Conservation (phyloP, 129 eudicot genomes). For the Ambrosia artemisiifolia region DNA sequence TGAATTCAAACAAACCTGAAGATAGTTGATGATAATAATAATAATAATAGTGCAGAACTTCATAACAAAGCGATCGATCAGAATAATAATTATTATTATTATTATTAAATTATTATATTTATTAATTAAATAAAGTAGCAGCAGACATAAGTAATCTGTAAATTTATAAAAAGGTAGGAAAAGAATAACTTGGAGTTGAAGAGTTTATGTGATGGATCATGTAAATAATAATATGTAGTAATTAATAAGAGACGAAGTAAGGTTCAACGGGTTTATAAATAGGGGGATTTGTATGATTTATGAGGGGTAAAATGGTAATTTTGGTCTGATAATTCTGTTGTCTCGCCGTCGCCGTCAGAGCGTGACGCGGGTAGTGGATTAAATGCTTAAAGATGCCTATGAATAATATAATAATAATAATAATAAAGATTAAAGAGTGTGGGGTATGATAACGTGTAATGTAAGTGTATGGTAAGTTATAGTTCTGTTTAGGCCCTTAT, state of each 20-base stretch:
- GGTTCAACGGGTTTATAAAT: background rate
- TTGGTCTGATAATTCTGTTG: constrained; percentile 3
- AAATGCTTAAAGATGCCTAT: constrained; percentile 30
- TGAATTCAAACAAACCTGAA: constrained; percentile 12
- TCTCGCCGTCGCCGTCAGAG: constrained; percentile 28
- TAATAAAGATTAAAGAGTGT: constrained; percentile 6
- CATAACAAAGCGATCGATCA: constrained; percentile 47
- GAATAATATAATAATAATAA: too few species aligned
- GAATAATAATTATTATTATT: background rate
- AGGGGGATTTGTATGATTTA: background rate
- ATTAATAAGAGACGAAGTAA: constrained; percentile 20
- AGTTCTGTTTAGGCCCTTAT: background rate
- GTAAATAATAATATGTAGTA: constrained; percentile 15
- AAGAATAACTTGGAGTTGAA: constrained; percentile 29
- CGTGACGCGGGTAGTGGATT: constrained; percentile 3
- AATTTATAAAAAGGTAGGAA: too few species aligned
- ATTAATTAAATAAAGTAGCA: background rate
- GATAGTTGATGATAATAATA: constrained; percentile 26
- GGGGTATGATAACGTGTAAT: background rate
- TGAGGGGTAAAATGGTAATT: constrained; percentile 15
- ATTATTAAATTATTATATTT: too few species aligned
- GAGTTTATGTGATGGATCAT: constrained; percentile 21
- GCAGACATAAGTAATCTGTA: constrained; percentile 11
- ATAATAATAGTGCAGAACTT: constrained; percentile 40
- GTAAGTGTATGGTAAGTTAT: constrained; percentile 12